A percentile compares a stretch with the other conserved stretches of the same genome.
Conservation (phyloP, 805 yeast genomes). For the Zygosaccharomyces bailii region DNA sequence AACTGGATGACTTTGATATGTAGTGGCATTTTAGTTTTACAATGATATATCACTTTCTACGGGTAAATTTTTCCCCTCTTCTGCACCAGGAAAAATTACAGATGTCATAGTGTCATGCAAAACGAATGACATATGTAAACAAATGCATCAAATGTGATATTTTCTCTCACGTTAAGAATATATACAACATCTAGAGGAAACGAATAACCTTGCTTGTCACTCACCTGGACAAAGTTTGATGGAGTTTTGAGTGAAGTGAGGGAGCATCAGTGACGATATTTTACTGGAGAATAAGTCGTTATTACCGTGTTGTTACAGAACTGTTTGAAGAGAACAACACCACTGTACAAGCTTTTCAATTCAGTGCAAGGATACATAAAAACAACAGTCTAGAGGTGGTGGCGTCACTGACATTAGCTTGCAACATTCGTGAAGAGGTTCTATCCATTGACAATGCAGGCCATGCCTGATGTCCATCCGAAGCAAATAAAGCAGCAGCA, state of each 20-base stretch:
- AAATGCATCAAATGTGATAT: conserved; percentile 6
- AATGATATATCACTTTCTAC: too few relatives aligned
- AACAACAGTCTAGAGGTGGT: background rate
- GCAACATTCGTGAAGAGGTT: background rate
- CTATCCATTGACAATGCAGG: conserved; percentile 4
- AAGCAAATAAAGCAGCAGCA: conserved; percentile 2
- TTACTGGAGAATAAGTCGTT: background rate
- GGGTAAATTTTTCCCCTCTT: background rate
- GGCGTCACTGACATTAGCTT: background rate
- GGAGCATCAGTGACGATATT: background rate
- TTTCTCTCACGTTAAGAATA: conserved; percentile 2
- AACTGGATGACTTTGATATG: too few relatives aligned
- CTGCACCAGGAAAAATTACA: background rate
- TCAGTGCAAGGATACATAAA: background rate
- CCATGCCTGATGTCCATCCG: conserved; percentile 8
- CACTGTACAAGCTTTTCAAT: conserved; percentile 2
- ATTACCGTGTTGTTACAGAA: background rate
- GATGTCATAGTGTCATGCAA: background rate
- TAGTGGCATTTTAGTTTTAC: too few relatives aligned
- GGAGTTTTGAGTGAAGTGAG: conserved; percentile 2
- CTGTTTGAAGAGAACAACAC: conserved; percentile 2
- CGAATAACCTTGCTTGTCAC: background rate
- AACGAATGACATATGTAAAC: conserved; percentile 5
- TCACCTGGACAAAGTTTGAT: conserved; percentile 1
- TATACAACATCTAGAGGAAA: background rate